A percentile compares a stretch with the other conserved stretches of the same genome.
Evolutionary conservation across 768 basidiomycete species (phyloP).

Genomic region (Pleurotus pulmonarius): DNA sequence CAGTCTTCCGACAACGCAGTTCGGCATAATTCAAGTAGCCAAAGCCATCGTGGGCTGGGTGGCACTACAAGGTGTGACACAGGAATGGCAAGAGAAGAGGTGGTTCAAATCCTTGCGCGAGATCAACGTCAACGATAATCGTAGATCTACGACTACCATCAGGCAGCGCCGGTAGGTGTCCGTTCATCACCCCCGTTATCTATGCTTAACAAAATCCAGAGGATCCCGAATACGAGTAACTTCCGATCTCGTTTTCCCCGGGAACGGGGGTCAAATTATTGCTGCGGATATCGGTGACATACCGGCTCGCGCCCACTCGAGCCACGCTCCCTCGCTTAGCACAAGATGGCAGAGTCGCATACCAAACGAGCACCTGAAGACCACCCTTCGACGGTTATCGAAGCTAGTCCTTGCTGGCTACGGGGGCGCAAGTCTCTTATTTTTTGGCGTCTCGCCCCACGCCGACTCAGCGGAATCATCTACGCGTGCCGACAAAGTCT

Average conservation of each 20-base stretch:
- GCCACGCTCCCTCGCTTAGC: constrained; percentile 11
- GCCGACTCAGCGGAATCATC: constrained; percentile 24
- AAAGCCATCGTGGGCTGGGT: constrained; percentile 78
- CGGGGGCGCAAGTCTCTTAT: constrained; percentile 75
- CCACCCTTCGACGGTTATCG: constrained; percentile 72
- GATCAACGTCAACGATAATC: constrained; percentile 53
- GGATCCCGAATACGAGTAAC: constrained; percentile 69
- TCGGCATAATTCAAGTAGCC: constrained; percentile 61
- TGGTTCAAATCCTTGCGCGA: constrained; percentile 69
- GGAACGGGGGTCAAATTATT: constrained; percentile 67
- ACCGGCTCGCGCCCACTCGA: constrained; percentile 28
- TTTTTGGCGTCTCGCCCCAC: constrained; percentile 64
- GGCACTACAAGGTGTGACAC: constrained; percentile 75
- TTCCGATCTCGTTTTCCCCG: constrained; percentile 67
- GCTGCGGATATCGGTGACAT: constrained; percentile 79
- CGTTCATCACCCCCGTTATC: background rate
- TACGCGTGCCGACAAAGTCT: constrained; percentile 36
- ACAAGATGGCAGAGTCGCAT: constrained; percentile 11
- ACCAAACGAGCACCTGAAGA: constrained; percentile 52
- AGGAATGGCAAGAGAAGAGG: constrained; percentile 71
- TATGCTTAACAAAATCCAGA: constrained; percentile 17
- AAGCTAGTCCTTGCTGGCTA: constrained; percentile 85
- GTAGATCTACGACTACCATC: constrained; percentile 22
- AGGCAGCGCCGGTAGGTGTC: constrained; percentile 30
- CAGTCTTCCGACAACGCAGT: constrained; percentile 54